Evolutionary conservation across 177 flowering plant species (phyloP).

Genomic region (Vitis hybrid): DNA sequence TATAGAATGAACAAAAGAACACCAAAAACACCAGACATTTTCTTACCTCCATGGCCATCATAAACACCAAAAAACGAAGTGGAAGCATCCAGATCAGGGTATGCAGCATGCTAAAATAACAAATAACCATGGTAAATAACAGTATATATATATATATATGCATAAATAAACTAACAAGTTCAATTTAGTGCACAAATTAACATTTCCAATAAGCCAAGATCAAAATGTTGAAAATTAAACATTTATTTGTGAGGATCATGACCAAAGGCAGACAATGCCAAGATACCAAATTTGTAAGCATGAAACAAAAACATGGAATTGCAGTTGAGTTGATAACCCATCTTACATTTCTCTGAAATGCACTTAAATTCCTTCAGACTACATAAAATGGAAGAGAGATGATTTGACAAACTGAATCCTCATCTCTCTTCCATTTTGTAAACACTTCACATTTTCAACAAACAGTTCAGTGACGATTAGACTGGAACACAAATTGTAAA

Average conservation of each 20-base stretch:
- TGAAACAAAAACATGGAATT: background rate
- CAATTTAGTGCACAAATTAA: too few relatives aligned
- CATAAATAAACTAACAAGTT: too few relatives aligned
- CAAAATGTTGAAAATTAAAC: background rate
- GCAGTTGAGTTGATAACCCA: background rate
- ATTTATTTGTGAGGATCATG: background rate
- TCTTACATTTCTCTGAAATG: background rate
- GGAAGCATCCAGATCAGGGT: slow-evolving; percentile 70
- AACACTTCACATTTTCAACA: background rate
- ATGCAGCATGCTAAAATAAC: slow-evolving; percentile 83
- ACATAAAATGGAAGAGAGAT: background rate
- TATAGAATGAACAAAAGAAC: background rate
- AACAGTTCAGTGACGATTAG: background rate
- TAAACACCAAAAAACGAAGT: slow-evolving; percentile 99
- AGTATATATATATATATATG: background rate
- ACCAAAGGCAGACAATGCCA: background rate
- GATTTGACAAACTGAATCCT: background rate
- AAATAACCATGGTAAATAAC: slow-evolving; percentile 18
- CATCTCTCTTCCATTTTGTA: too few relatives aligned
- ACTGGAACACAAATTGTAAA: background rate
- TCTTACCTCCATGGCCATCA: slow-evolving; percentile 99
- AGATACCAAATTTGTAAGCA: background rate
- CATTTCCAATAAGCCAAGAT: background rate
- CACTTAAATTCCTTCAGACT: background rate
- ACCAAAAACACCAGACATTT: background rate